Evolutionary conservation across 495 filamentous ascomycete genomes (phyloP).

Genomic region (Stereocaulon alpinum): DNA sequence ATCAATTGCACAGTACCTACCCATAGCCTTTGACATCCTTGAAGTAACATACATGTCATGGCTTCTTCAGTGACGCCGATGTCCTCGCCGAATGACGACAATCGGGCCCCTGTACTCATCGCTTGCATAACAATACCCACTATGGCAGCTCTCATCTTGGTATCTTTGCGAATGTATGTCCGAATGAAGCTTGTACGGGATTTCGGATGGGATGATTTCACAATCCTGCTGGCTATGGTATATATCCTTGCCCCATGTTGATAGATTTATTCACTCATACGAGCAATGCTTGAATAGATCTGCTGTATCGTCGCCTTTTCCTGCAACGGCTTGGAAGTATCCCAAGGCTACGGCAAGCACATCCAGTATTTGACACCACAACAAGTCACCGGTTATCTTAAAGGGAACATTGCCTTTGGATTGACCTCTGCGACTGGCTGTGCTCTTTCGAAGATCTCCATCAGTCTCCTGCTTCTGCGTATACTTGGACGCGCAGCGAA

Average conservation of each 20-base stretch:
- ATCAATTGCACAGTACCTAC: neutral
- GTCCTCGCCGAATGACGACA: neutral
- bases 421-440: neutral
- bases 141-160: neutral
- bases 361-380: neutral
- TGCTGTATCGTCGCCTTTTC: neutral
- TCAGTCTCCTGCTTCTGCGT: conserved; percentile 6
- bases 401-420: neutral
- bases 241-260: neutral
- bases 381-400: conserved; percentile 3
- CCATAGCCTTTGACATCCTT: neutral
- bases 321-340: neutral
- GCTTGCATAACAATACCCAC: neutral
- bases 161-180: neutral
- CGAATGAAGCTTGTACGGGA: neutral
- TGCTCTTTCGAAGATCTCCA: conserved; percentile 4
- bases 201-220: neutral
- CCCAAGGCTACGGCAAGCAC: neutral
- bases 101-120: neutral
- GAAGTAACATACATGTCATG: neutral
- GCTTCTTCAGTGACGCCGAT: neutral
- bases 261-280: neutral
- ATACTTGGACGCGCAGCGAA: conserved; percentile 2
- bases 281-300: neutral
- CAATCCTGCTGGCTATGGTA: neutral